phyloP scores from a whole-genome alignment of 768 basidiomycete genomes.

The Psilocybe sp. region DNA sequence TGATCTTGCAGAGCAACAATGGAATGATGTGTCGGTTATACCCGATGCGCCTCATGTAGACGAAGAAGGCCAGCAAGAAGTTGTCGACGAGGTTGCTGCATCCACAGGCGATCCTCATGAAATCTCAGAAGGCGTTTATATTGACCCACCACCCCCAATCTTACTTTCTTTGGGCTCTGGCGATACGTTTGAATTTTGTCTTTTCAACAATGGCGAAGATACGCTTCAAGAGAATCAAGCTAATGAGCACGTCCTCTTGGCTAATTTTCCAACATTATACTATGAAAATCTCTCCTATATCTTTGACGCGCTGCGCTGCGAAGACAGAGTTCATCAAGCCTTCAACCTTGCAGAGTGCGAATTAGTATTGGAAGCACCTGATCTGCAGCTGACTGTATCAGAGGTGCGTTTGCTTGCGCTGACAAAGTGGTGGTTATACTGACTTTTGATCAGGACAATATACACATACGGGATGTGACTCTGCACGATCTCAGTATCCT shows the following conservation, averaged over 20 bases:
- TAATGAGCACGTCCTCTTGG: slow-evolving; percentile 47
- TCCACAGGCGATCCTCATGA: slow-evolving; percentile 46
- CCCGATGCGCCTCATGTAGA: neutral
- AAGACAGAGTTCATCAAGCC: slow-evolving; percentile 46
- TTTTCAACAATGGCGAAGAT: slow-evolving; percentile 50
- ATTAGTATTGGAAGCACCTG: slow-evolving; percentile 67
- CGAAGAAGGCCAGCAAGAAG: neutral
- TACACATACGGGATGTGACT: slow-evolving; percentile 64
- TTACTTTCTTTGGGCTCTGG: slow-evolving; percentile 43
- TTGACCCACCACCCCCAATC: slow-evolving; percentile 73
- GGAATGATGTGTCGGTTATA: neutral
- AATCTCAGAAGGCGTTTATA: slow-evolving; percentile 66
- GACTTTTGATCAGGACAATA: slow-evolving; percentile 52
- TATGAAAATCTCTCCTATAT: slow-evolving; percentile 71
- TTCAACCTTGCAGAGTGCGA: slow-evolving; percentile 55
- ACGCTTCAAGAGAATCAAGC: slow-evolving; percentile 5
- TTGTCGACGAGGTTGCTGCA: slow-evolving; percentile 4
- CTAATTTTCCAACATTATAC: slow-evolving; percentile 65
- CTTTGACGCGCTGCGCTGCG: slow-evolving; percentile 70
- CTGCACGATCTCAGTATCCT: slow-evolving; percentile 71
- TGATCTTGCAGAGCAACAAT: too few species aligned
- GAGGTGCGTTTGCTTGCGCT: slow-evolving; percentile 45
- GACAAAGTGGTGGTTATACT: neutral
- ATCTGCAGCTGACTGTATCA: slow-evolving; percentile 58
- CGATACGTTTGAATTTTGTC: slow-evolving; percentile 37